Evolutionary conservation across 768 basidiomycete genomes (phyloP), one percentile per base, ranked within the genome.

Genomic region (Pulveroboletus ravenelii): DNA sequence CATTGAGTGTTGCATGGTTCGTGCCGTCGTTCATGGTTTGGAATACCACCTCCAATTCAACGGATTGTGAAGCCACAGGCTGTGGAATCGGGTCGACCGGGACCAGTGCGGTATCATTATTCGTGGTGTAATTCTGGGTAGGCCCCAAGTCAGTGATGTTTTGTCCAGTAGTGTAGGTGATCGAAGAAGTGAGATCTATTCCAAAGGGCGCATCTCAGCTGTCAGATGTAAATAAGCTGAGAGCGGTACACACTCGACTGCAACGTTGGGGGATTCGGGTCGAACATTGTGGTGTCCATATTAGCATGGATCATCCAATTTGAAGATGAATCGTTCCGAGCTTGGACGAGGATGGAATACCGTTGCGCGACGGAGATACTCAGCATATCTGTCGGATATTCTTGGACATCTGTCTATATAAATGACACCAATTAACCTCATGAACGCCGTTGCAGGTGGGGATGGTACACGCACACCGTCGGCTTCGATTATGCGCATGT

Each of bases 281-380:
- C 95, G 67, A 96, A 98, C 93, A 94, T 95, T 54, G 72, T 73
- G 0, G 79, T 79, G 63, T 94, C 90, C 81, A 97, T 90, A 73
- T 93, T 89, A 6, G 88, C 87, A 62, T 93, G 89, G 51, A 99
- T 82, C 45, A 80, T 82, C 84, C 85, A 98, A 74, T 99, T 96
- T 18, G 79, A 72, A 3, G 78, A 71, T 0, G 85, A 87, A 55
- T 93, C 89, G 68, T 94, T 94, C 42, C 87, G 81, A 10, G 95
- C 94, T 10, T 85, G 86, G 46, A 99, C 90, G 30, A 97, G 82
- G 36, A 99, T 74, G 0, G 93, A 94, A 69, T 95, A 96, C 17
- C 95, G 83, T 67, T 98, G 95, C 0, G 93, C 93, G 29, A 87
- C 92, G 13, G 90, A 77, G 50, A 97, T 50, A 38, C 81, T 77